phyloP scores from a whole-genome alignment of 768 basidiomycete species.

The Agrocybe pediades region DNA sequence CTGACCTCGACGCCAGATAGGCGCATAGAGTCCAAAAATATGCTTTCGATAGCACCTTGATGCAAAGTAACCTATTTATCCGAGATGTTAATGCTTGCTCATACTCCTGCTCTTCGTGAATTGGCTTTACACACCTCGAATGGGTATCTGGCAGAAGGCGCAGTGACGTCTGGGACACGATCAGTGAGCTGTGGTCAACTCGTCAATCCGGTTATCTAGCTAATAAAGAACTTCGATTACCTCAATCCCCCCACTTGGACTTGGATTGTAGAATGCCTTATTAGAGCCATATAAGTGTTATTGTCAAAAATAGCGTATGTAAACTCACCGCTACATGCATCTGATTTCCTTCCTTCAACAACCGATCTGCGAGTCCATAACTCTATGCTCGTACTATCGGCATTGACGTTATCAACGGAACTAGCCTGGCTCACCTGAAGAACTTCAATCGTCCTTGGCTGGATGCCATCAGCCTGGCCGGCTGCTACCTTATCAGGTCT shows the following conservation, averaged over 20 bases:
- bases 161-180: conserved; percentile 62
- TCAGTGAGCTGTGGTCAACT: conserved; percentile 51
- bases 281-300: background rate
- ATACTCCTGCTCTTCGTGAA: background rate
- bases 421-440: conserved; percentile 40
- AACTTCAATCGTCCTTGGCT: conserved; percentile 56
- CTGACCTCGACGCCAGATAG: conserved; percentile 48
- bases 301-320: background rate
- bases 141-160: conserved; percentile 66
- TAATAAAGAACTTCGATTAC: conserved; percentile 42
- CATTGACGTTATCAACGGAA: background rate
- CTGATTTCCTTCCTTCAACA: conserved; percentile 66
- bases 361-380: conserved; percentile 70
- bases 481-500: conserved; percentile 51
- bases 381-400: conserved; percentile 46
- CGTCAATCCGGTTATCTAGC: background rate
- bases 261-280: conserved; percentile 81
- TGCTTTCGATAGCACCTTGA: conserved; percentile 63
- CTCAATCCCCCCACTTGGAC: conserved; percentile 59
- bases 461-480: conserved; percentile 64
- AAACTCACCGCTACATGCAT: conserved; percentile 66
- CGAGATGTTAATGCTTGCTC: background rate
- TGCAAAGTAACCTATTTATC: conserved; percentile 53
- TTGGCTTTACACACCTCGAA: conserved; percentile 53
- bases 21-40: conserved; percentile 59